Evolutionary conservation across 2,329 filamentous ascomycete species (phyloP).

Genomic region (Alternaria panax): DNA sequence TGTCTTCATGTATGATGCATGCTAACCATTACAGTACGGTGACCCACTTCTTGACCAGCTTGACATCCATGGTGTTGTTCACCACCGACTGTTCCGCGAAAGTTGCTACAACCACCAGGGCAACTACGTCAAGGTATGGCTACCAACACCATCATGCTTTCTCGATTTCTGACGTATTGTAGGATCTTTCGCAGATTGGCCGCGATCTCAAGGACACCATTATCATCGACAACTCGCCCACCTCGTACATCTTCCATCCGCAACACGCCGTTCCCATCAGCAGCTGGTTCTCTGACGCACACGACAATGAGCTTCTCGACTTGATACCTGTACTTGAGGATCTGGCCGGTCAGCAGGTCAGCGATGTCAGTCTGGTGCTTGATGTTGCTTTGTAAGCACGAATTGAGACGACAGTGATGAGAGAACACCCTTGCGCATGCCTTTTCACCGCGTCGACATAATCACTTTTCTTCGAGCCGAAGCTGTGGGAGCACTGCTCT

Average conservation of each 20-base stretch:
- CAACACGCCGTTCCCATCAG: conserved; percentile 99
- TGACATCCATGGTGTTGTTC: conserved; percentile 95
- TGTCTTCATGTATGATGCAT: neutral
- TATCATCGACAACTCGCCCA: conserved; percentile 99
- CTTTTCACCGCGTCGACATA: conserved; percentile 33
- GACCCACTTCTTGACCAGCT: conserved; percentile 95
- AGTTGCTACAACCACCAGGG: conserved; percentile 99
- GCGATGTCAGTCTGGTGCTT: conserved; percentile 95
- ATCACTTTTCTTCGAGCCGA: conserved; percentile 23
- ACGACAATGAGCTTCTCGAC: conserved; percentile 98
- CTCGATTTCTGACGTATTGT: neutral
- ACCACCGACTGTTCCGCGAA: conserved; percentile 95
- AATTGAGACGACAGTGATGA: conserved; percentile 23
- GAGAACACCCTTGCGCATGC: conserved; percentile 37
- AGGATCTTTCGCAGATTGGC: conserved; percentile 94
- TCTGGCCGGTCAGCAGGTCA: conserved; percentile 84
- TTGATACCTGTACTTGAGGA: conserved; percentile 98
- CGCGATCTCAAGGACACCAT: conserved; percentile 96
- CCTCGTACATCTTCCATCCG: conserved; percentile 98
- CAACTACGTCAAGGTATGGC: conserved; percentile 86
- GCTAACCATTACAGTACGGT: conserved; percentile 72
- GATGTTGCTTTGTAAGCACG: conserved; percentile 74
- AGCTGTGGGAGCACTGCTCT: conserved; percentile 10
- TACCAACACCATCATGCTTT: neutral
- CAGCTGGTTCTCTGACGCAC: conserved; percentile 99